Evolutionary conservation across 176 grass and related monocot species (phyloP).

Genomic region (Tillandsia leiboldiana): DNA sequence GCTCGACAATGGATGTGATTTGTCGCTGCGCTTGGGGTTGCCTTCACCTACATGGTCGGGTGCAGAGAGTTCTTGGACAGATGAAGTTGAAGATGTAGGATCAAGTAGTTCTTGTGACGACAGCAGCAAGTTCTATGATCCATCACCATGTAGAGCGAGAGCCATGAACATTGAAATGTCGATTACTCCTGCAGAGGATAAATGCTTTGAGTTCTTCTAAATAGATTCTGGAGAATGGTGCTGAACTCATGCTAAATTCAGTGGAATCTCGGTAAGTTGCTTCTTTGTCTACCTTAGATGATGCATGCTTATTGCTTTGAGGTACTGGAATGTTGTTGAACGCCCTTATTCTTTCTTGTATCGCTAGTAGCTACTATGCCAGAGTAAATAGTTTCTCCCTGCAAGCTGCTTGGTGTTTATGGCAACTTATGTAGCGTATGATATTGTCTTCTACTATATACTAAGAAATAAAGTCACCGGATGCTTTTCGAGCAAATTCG

Average conservation of each 20-base stretch:
- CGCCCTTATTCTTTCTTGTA: not conserved
- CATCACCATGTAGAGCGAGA: not conserved
- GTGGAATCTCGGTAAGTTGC: not conserved
- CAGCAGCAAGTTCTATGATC: slow-evolving; percentile 6
- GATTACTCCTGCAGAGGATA: not conserved
- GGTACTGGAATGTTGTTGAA: not conserved
- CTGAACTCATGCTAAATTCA: not conserved
- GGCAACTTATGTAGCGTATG: not conserved
- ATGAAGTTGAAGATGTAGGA: slow-evolving; percentile 30
- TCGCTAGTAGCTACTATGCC: not conserved
- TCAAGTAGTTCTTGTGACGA: slow-evolving; percentile 34
- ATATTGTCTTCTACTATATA: not conserved
- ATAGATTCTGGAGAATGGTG: not conserved
- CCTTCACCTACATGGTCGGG: slow-evolving; percentile 20
- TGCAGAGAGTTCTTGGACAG: slow-evolving; percentile 21
- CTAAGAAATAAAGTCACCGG: not conserved
- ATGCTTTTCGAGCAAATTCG: not conserved
- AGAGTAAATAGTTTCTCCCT: not conserved
- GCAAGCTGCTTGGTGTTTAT: not conserved
- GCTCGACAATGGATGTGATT: slow-evolving; percentile 10
- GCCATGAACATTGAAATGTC: too few species aligned
- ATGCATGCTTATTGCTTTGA: not conserved
- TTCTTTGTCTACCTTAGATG: not conserved
- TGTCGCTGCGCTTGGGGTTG: slow-evolving; percentile 32
- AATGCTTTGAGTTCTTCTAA: slow-evolving; percentile 1